Evolutionary conservation across 768 basidiomycete genomes (phyloP).

Genomic region (Leccinellum luteum): DNA sequence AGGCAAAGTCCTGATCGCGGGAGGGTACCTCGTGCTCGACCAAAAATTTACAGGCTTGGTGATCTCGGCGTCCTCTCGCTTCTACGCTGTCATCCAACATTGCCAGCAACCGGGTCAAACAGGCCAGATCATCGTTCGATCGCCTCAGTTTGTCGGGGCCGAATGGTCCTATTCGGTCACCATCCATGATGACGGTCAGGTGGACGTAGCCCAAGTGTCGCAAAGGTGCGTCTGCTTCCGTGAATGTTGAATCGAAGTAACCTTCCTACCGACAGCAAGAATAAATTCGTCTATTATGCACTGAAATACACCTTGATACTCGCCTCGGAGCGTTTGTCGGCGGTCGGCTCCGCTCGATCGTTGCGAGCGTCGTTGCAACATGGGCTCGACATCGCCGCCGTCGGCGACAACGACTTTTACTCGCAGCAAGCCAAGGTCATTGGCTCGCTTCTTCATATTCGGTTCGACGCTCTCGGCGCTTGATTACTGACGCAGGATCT

Average conservation of each 20-base stretch:
- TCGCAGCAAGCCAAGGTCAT: conserved; percentile 83
- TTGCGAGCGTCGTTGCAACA: conserved; percentile 42
- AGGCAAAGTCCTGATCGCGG: conserved; percentile 93
- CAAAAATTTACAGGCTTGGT: conserved; percentile 81
- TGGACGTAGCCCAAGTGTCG: conserved; percentile 23
- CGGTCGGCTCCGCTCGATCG: conserved; percentile 38
- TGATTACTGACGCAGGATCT: conserved; percentile 1
- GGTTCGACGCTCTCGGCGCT: background rate
- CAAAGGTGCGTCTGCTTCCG: conserved; percentile 18
- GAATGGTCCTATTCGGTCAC: conserved; percentile 69
- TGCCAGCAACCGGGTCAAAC: conserved; percentile 21
- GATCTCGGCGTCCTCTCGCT: conserved; percentile 89
- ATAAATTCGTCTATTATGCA: conserved; percentile 92
- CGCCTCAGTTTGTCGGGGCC: conserved; percentile 87
- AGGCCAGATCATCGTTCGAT: conserved; percentile 65
- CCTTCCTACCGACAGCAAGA: conserved; percentile 47
- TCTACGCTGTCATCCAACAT: conserved; percentile 75
- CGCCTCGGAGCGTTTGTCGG: conserved; percentile 46
- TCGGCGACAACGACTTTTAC: conserved; percentile 97
- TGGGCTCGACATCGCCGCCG: conserved; percentile 76
- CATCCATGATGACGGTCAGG: conserved; percentile 31
- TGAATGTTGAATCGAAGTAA: background rate
- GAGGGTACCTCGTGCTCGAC: conserved; percentile 97
- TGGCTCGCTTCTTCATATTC: background rate
- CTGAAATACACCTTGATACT: conserved; percentile 75